phyloP scores from a whole-genome alignment of 2,329 filamentous ascomycete species.

The Calonectria hawksworthii region DNA sequence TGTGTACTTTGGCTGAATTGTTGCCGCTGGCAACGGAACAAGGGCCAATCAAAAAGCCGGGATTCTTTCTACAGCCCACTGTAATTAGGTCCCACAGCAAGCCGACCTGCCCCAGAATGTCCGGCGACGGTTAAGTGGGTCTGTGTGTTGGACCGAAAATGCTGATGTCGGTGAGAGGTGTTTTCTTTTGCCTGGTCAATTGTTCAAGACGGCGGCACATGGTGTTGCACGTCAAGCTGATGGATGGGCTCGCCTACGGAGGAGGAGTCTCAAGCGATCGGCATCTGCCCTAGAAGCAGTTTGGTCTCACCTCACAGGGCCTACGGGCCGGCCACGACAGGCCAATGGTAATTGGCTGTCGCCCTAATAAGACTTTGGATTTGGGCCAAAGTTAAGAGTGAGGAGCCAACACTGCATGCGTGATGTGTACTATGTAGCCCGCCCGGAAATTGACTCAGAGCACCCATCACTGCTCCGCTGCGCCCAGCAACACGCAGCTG shows the following conservation, averaged over 20 bases:
- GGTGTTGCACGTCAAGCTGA: neutral
- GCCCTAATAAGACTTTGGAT: neutral
- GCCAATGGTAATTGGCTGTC: neutral
- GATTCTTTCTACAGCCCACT: constrained; percentile 12
- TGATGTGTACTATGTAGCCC: neutral
- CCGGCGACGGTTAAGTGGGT: neutral
- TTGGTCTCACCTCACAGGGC: neutral
- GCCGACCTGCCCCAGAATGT: constrained; percentile 3
- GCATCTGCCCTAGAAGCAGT: neutral
- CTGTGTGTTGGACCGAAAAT: neutral
- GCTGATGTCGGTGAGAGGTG: neutral
- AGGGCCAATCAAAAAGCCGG: neutral
- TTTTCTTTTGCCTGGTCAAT: neutral
- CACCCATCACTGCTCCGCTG: neutral
- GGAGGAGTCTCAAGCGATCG: neutral
- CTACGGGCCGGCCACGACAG: neutral
- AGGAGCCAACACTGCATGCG: neutral
- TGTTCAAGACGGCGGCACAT: neutral
- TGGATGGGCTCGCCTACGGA: neutral
- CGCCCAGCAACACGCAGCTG: neutral
- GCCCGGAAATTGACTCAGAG: neutral
- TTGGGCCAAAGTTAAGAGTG: neutral
- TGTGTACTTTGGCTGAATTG: constrained; percentile 52
- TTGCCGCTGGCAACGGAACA: constrained; percentile 50
- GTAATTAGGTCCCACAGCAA: constrained; percentile 7